phyloP scores from a whole-genome alignment of 768 basidiomycete genomes.

The Calocybe gangraenosa region DNA sequence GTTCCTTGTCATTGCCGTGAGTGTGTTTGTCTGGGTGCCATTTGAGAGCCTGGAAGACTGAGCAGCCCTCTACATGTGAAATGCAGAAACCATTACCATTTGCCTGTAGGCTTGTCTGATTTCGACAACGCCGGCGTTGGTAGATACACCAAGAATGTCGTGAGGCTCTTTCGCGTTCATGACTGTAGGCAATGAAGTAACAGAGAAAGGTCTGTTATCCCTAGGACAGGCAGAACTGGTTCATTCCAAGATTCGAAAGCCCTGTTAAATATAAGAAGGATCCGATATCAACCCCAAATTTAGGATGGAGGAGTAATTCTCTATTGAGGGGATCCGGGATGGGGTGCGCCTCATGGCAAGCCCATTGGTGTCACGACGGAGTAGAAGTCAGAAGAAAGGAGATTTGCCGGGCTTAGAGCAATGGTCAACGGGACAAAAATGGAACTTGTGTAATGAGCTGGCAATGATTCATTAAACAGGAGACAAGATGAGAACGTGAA shows the following conservation, averaged over 20 bases:
- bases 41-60: constrained; percentile 41
- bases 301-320: constrained; percentile 7
- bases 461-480: constrained; percentile 1
- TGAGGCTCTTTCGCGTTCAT: constrained; percentile 36
- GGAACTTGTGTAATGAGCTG: neutral
- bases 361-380: constrained; percentile 7
- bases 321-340: constrained; percentile 12
- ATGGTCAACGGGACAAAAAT: too few species aligned
- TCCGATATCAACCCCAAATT: constrained; percentile 10
- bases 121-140: constrained; percentile 40
- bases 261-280: constrained; percentile 8
- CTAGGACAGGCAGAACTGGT: neutral
- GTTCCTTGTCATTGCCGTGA: constrained; percentile 47
- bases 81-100: constrained; percentile 37
- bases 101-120: constrained; percentile 52
- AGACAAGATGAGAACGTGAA: too few species aligned
- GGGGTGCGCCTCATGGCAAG: constrained; percentile 12
- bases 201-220: neutral
- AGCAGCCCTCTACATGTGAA: constrained; percentile 15
- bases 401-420: constrained; percentile 8
- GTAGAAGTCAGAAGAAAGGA: constrained; percentile 13
- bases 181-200: constrained; percentile 1
- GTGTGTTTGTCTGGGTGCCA: constrained; percentile 70
- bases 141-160: constrained; percentile 41
- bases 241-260: constrained; percentile 1